Evolutionary conservation across 2,329 filamentous ascomycete species (phyloP).

Genomic region (Alternaria ethzedia): DNA sequence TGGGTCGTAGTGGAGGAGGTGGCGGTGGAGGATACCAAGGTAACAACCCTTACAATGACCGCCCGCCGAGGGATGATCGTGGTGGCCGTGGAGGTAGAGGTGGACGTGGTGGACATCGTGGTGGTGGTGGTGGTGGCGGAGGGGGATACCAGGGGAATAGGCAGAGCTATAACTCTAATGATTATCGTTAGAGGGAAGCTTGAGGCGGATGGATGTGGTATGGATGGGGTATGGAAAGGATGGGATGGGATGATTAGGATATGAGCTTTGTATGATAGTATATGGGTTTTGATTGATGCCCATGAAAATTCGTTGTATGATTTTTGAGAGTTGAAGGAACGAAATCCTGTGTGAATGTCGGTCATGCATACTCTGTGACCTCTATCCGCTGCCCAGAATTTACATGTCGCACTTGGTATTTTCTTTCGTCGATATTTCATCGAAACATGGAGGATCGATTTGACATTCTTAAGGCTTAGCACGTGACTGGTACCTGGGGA

Average conservation of each 20-base stretch:
- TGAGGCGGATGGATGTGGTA: accelerated
- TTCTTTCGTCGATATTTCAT: too few species aligned
- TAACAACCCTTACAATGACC: conserved; percentile 29
- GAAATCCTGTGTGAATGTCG: accelerated
- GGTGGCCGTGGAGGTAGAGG: conserved; percentile 25
- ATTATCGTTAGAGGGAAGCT: conserved; percentile 11
- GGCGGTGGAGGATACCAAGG: conserved; percentile 22
- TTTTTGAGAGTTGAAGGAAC: background rate
- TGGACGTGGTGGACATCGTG: conserved; percentile 37
- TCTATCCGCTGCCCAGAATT: too few species aligned
- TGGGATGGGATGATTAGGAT: background rate
- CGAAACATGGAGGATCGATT: too few species aligned
- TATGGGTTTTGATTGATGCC: background rate
- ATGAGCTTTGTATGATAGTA: conserved; percentile 3
- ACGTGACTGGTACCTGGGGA: background rate
- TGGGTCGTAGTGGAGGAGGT: conserved; percentile 29
- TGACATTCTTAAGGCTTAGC: too few species aligned
- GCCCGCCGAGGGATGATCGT: conserved; percentile 22
- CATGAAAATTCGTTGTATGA: background rate
- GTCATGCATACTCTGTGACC: too few species aligned
- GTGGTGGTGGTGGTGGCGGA: conserved; percentile 22
- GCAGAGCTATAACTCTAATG: conserved; percentile 23
- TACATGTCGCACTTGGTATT: too few species aligned
- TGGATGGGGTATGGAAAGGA: background rate
- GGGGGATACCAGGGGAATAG: conserved; percentile 21